phyloP scores from a whole-genome alignment of 2,329 filamentous ascomycete genomes.

The Aspergillus chevalieri region DNA sequence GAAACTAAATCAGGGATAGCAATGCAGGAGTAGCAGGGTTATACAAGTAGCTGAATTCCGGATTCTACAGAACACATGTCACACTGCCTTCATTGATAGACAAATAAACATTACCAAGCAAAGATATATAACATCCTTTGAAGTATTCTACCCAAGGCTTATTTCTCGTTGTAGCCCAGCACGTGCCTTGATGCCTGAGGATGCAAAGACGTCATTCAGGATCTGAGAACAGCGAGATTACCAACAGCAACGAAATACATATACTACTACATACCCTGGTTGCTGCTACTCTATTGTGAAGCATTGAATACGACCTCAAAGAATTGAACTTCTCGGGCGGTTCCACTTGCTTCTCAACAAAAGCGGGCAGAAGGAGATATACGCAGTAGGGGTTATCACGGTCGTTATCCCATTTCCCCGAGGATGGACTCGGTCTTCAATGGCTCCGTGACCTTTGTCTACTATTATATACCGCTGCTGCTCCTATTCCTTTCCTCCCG shows the following conservation, averaged over 20 bases:
- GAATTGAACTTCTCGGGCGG: not conserved
- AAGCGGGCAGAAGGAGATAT: constrained; percentile 40
- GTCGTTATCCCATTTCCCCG: constrained; percentile 18
- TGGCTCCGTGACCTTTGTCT: not conserved
- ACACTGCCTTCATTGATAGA: too few species aligned
- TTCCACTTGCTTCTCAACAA: constrained; percentile 11
- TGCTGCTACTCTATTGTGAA: not conserved
- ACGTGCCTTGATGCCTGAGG: not conserved
- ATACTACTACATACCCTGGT: too few species aligned
- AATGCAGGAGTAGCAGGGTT: too few species aligned
- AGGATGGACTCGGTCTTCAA: constrained; percentile 4
- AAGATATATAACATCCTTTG: too few species aligned
- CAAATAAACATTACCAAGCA: too few species aligned
- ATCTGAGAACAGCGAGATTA: not conserved
- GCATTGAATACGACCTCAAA: not conserved
- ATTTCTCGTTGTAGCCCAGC: not conserved
- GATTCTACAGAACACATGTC: too few species aligned
- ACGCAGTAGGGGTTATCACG: constrained; percentile 43
- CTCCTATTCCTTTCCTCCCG: too few species aligned
- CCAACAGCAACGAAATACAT: too few species aligned
- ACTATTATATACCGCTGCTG: too few species aligned
- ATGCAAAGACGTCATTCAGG: not conserved
- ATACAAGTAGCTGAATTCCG: too few species aligned
- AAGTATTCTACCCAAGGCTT: too few species aligned
- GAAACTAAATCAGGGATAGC: too few species aligned